Evolutionary conservation across 495 filamentous ascomycete species (phyloP).

Genomic region (Penicillium bovifimosum): DNA sequence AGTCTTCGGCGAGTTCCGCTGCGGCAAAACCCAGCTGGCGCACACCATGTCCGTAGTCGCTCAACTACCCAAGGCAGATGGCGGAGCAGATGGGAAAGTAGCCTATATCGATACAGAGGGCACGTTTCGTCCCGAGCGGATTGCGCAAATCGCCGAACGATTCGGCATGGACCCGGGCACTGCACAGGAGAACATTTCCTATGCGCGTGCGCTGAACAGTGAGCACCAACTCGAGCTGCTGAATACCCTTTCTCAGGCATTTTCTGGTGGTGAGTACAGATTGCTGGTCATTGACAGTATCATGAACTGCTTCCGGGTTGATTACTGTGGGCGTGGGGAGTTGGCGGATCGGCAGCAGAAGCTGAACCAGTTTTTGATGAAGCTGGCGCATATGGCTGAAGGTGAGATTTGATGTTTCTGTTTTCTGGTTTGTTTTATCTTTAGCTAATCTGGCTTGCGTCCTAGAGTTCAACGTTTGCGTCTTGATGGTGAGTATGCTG

Average conservation of each 20-base stretch:
- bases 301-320: conserved; percentile 72
- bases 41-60: conserved; percentile 67
- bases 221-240: conserved; percentile 71
- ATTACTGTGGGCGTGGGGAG: conserved; percentile 70
- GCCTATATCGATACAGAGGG: conserved; percentile 81
- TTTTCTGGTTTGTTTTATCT: not conserved
- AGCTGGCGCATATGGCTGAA: conserved; percentile 69
- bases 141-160: conserved; percentile 67
- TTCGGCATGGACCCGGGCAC: conserved; percentile 63
- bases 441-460: conserved; percentile 5
- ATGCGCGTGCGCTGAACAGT: conserved; percentile 66
- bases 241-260: conserved; percentile 59
- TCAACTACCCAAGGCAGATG: conserved; percentile 54
- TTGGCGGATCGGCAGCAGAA: conserved; percentile 74
- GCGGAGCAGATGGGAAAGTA: conserved; percentile 72
- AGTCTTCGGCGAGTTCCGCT: conserved; percentile 68
- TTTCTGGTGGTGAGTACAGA: conserved; percentile 63
- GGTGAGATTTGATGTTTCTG: conserved; percentile 33
- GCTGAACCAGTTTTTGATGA: conserved; percentile 64
- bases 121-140: conserved; percentile 69
- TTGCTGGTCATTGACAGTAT: conserved; percentile 74
- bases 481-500: conserved; percentile 54
- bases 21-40: conserved; percentile 68
- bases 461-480: conserved; percentile 70
- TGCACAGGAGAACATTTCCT: conserved; percentile 70